A percentile compares a stretch with the other conserved stretches of the same genome.
Evolutionary conservation across 495 filamentous ascomycete genomes (phyloP).

Genomic region (Lophiotrema nucula): DNA sequence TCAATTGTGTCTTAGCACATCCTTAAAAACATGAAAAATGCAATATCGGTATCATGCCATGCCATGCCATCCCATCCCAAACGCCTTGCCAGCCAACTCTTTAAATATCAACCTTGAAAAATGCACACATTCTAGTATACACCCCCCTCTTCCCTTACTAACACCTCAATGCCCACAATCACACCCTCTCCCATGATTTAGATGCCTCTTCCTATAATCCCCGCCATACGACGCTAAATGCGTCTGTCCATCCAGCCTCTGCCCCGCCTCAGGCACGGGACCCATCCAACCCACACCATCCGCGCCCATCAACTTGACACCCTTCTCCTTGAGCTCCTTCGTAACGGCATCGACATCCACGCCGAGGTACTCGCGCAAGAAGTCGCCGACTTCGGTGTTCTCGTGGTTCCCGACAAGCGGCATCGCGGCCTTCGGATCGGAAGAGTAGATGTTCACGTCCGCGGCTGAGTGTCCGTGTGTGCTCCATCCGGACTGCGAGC

Average conservation of each 20-base stretch:
- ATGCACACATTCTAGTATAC: background rate
- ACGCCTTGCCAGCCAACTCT: background rate
- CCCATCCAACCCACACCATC: slow-evolving; percentile 40
- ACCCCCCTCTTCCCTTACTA: background rate
- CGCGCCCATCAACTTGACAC: slow-evolving; percentile 28
- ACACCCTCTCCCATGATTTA: slow-evolving; percentile 27
- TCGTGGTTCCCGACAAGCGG: slow-evolving; percentile 79
- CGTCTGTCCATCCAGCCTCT: slow-evolving; percentile 43
- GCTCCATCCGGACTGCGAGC: slow-evolving; percentile 88
- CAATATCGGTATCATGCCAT: background rate
- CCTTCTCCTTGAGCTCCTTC: slow-evolving; percentile 65
- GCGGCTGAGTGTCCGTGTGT: slow-evolving; percentile 87
- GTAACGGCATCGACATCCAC: slow-evolving; percentile 77
- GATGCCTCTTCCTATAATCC: slow-evolving; percentile 39
- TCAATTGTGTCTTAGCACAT: too few species aligned
- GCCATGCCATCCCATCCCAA: background rate
- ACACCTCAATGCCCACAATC: slow-evolving; percentile 31
- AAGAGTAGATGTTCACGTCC: slow-evolving; percentile 90
- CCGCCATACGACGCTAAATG: slow-evolving; percentile 43
- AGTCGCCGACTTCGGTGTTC: slow-evolving; percentile 87
- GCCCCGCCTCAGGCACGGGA: slow-evolving; percentile 32
- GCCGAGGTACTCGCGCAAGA: slow-evolving; percentile 74
- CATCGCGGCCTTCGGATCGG: slow-evolving; percentile 45
- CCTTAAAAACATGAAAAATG: background rate
- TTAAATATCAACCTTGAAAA: background rate